These are phyloP conservation scores for Raphanus hybrid DNA, from an alignment of 441 rosid species.

Conservation along the genomic window DNA sequence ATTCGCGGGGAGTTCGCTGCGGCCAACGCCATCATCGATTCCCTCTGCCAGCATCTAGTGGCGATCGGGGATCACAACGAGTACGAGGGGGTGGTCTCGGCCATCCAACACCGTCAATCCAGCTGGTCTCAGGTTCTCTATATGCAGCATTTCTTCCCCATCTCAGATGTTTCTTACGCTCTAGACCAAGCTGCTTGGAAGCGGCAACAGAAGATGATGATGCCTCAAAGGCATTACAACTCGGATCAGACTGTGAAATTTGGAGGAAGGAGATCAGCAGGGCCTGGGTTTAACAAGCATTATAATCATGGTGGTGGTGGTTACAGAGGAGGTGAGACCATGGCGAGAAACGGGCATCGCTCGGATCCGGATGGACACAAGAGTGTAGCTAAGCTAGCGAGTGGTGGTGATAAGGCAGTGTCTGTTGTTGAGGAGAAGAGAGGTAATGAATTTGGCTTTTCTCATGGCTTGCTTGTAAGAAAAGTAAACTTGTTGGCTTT, in stretches of 20 bases:
- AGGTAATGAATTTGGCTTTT: conserved; percentile 44
- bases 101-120: conserved; percentile 76
- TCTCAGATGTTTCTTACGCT: conserved; percentile 58
- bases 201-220: conserved; percentile 66
- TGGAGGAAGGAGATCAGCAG: conserved; percentile 62
- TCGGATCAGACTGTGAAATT: conserved; percentile 56
- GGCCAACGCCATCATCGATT: conserved; percentile 83
- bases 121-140: conserved; percentile 77
- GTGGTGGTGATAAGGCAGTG: conserved; percentile 43
- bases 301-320: conserved; percentile 34
- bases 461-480: conserved; percentile 33
- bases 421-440: conserved; percentile 48
- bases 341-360: conserved; percentile 48
- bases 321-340: conserved; percentile 45
- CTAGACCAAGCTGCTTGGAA: conserved; percentile 70
- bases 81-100: conserved; percentile 57
- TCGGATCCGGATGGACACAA: conserved; percentile 40
- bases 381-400: conserved; percentile 40
- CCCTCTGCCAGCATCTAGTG: conserved; percentile 69
- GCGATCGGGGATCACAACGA: conserved; percentile 72
- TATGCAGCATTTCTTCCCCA: conserved; percentile 85
- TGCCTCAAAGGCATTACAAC: conserved; percentile 41
- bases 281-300: conserved; percentile 52
- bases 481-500: conserved; percentile 27
- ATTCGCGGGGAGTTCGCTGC: conserved; percentile 90